Evolutionary conservation across 2,329 filamentous ascomycete species (phyloP).

Genomic region (Fusarium sp.): DNA sequence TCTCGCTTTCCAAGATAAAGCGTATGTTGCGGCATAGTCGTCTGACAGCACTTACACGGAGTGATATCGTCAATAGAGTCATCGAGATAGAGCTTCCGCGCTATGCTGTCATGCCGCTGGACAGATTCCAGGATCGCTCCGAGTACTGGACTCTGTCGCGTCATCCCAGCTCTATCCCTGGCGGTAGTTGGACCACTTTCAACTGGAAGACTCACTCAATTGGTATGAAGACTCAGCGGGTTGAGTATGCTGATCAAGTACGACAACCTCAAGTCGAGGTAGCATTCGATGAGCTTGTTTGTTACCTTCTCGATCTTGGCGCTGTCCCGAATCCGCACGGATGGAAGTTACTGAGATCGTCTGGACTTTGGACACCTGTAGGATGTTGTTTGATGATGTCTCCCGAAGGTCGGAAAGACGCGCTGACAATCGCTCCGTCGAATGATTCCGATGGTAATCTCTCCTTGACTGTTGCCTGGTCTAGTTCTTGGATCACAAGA

Average conservation of each 20-base stretch:
- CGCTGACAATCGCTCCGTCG: slow-evolving; percentile 63
- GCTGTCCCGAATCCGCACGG: slow-evolving; percentile 68
- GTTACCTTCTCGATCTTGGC: slow-evolving; percentile 71
- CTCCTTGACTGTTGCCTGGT: slow-evolving; percentile 67
- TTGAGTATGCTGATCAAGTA: slow-evolving; percentile 69
- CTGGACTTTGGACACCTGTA: slow-evolving; percentile 69
- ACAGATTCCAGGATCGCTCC: slow-evolving; percentile 61
- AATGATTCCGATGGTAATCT: slow-evolving; percentile 70
- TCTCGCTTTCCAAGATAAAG: slow-evolving; percentile 68
- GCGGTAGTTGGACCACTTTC: slow-evolving; percentile 72
- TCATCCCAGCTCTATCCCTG: slow-evolving; percentile 63
- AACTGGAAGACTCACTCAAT: slow-evolving; percentile 73
- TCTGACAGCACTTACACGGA: slow-evolving; percentile 68
- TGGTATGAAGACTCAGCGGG: slow-evolving; percentile 68
- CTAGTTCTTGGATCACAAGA: slow-evolving; percentile 62
- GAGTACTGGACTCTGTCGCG: slow-evolving; percentile 68
- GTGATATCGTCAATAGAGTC: slow-evolving; percentile 71
- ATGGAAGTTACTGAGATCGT: slow-evolving; percentile 65
- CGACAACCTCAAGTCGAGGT: slow-evolving; percentile 63
- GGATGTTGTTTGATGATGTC: slow-evolving; percentile 66
- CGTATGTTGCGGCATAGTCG: slow-evolving; percentile 65
- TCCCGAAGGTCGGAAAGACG: slow-evolving; percentile 59
- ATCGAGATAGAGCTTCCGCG: slow-evolving; percentile 74
- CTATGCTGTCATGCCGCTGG: slow-evolving; percentile 69
- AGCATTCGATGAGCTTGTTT: slow-evolving; percentile 67